Evolutionary conservation across 2,329 filamentous ascomycete species (phyloP), one percentile per base, ranked within the genome.

Genomic region (Fonsecaea multimorphosa): DNA sequence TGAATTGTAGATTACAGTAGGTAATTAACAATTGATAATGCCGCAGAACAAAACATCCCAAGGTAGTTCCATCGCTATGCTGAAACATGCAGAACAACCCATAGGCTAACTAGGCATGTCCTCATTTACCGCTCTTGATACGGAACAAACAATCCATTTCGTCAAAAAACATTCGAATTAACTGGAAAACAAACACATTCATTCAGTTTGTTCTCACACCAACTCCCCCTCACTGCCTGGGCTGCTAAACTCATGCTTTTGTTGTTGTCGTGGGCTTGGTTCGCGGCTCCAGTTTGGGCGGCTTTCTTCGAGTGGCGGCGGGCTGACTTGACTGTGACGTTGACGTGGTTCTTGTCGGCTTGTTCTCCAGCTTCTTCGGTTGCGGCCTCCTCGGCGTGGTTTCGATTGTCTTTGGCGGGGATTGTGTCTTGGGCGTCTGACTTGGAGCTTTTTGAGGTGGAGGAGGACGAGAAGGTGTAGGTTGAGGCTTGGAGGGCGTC

Each of bases 281-380:
- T 24, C 63, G 19, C 49, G 57, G 32, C 46, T 61, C 63, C 29
- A 65, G 52, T 51, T 65, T 65, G 14, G 63, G 46, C 27, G 63
- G 63, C 36, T 36, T 40, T 36, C 34, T 62, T 57, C 63, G 58
- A 56, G 40, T n/a, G 29, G 29, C 27, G 19, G 58, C 14, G 16
- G 58, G 11, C 11, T 46, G 62, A 36, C 14, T 49, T 9, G 63
- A n/a, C n/a, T n/a, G n/a, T n/a, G n/a, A 38, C 46, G 36, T 46
- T 38, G 58, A 49, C 31, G 51, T 34, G 4, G 32, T 44, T 16
- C 29, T 31, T 56, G 31, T 65, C 16, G 58, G 55, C 34, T 51
- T 61, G 27, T 19, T 19, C 51, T 65, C 57, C 51, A 61, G 36
- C 27, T 65, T 65, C 32, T 32, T 56, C 2, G 58, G 63, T n/a